Base-by-base conservation (phyloP, 1,139 yeast genomes). In the Blastobotrys apis region DNA sequence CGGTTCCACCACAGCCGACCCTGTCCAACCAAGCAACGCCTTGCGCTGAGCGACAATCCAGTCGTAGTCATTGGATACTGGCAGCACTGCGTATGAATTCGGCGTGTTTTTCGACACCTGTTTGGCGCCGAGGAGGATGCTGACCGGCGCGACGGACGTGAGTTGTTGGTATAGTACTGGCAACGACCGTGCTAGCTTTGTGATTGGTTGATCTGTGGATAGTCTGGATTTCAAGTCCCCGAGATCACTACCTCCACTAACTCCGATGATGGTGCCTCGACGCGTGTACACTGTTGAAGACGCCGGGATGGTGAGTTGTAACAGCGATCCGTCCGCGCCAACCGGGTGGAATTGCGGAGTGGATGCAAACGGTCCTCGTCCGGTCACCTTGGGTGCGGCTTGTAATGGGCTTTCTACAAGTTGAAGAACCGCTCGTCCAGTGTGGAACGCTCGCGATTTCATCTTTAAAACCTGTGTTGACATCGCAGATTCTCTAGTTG, bases 261-360 rank as follows among this genome's bases (percentile, higher is more conserved):
- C 58, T 3, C 75, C 79, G 8, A 75, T 62, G 15, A 77, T 59
- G 12, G 74, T 65, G 16, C 73, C 73, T 25, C 72, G 59, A 4
- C 71, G 64, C 19, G 73, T 67, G 50, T 67, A 73, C 21, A 77
- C 53, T 3, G 72, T 63, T 3, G 76, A 62, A 1, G 78, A 73
- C 4, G 77, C 67, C 3, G 81, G 81, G 6, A 77, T 54, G 23
- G 72, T 65, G 34, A 76, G 64, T 41, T 68, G 71, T 35, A 77
- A 54, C 47, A 77, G 48, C 6, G 74, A 66, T 4, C 71, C 62
- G 1, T 72, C 69, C 20, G 64, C 62, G 1, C 78, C 80, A 29
- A 75, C 50, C 5, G 72, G 72, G 39, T 68, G 67, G 49, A 74
- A 73, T 31, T 58, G 62, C 8, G 77, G 36, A 5, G 22, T 21